Base-by-base conservation (phyloP, 2,329 filamentous ascomycete species). In the Fusarium acutatum region DNA sequence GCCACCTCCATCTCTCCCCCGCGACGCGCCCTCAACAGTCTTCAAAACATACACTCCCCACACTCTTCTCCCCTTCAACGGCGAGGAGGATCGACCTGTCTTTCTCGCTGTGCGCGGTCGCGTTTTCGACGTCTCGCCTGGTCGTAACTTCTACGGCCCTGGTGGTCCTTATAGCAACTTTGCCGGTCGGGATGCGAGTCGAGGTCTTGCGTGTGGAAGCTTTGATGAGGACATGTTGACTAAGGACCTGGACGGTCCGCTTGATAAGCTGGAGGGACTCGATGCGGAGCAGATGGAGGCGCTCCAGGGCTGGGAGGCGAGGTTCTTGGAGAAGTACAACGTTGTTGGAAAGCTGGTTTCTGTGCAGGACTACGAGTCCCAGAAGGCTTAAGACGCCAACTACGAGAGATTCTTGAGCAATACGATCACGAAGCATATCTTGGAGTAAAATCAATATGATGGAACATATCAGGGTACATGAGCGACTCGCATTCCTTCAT, bases 191-290 rank as follows among this genome's bases (percentile, higher is more conserved):
- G 96, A 99, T 83, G 96, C 96, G 26, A 94, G 90, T 73, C 89
- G 96, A 59, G 96, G 96, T 2, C 85, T 99, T 68, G 96, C 96
- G 3, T 94, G 90, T 82, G 94, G 95, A 67, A 97, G 94, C 84
- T 98, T 99, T 82, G 96, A 98, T 81, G 90, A 94, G 86, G 93
- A 95, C 12, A 97, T 98, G 95, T 85, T 98, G 84, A 98, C 96
- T 24, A 91, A 96, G 86, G 93, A 98, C 82, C 84, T 98, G 62
- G 90, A 96, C 64, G 96, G 90, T 0, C 94, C 94, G 49, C 85
- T 98, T 71, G 95, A 97, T 81, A 90, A 87, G 60, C 86, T 97
- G 47, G 87, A 90, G 58, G 94, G 92, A 64, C 83, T 98, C 69
- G 90, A 90, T 11, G 82, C 81, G 3, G 94, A 96, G 66, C 92